Base-by-base conservation (phyloP, 495 filamentous ascomycete species). In the Daldinia bambusicola region DNA sequence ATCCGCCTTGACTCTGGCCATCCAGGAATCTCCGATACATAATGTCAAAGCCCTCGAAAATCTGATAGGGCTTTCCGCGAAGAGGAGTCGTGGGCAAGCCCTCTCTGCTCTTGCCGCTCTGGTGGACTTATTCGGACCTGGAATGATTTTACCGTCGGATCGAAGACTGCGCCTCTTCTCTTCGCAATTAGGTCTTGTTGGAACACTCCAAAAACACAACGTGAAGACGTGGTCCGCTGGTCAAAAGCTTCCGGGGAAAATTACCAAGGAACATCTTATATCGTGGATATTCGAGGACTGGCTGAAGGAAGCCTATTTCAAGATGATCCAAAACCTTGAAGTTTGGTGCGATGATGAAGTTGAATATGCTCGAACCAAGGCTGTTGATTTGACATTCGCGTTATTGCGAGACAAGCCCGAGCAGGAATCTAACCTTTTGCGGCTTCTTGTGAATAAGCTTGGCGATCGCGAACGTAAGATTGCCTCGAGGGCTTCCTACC, bases 21-120 rank as follows among this genome's bases (percentile, higher is more conserved):
- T 97, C 13, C 95, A 99, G 81, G 95, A 98, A 76, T 98, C 95
- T 3, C 95, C 95, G 5, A 80, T 98, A 52, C 95, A 99, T 74
- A 97, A 93, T 55, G 90, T 87, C 57, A 96, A 95, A 70, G 90
- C 93, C 9, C 87, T 98, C 60, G 94, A 97, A 69, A 93, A 84
- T 61, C 84, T 99, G 45, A 84, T 97, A 48, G 83, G 79, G 0
- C 83, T 99, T 45, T 93, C 93, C 18, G 89, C 87, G 71, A 99
- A 99, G 79, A 91, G 92, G 71, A 97, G 92, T 75, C 89, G 96
- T 76, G 91, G 91, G n/a, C 93, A 97, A 74, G 94, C 95, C 4
- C 87, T 99, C n/a, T 90, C 93, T 69, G 94, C 97, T 37, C 82
- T 98, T 59, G 89, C 90, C 6, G 95, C 95, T 10, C 81, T 99